Evolutionary conservation across 495 filamentous ascomycete genomes (phyloP).

Genomic region (Penicillium atrosanguineum): DNA sequence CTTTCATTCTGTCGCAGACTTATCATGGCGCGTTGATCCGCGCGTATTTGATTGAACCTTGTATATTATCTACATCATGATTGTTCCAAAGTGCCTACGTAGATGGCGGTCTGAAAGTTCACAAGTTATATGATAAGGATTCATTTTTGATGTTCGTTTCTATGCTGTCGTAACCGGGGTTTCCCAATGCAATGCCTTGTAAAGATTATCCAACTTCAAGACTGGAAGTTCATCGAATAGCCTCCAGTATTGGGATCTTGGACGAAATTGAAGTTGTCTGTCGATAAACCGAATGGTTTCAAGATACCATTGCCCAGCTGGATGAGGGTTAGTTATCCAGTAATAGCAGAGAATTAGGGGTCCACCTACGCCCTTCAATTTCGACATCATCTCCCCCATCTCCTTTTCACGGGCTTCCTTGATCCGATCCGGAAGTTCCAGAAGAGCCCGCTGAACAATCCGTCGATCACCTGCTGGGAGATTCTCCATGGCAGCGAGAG

Average conservation of each 20-base stretch:
- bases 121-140: slow-evolving; percentile 2
- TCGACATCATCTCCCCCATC: slow-evolving; percentile 94
- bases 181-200: not conserved
- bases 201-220: slow-evolving; percentile 13
- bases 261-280: slow-evolving; percentile 88
- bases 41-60: slow-evolving; percentile 6
- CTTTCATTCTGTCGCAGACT: not conserved
- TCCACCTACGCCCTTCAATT: slow-evolving; percentile 75
- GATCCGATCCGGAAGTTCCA: slow-evolving; percentile 60
- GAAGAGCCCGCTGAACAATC: slow-evolving; percentile 63
- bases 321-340: slow-evolving; percentile 3
- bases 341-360: not conserved
- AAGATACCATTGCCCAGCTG: slow-evolving; percentile 86
- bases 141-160: not conserved
- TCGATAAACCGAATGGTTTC: slow-evolving; percentile 89
- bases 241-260: slow-evolving; percentile 87
- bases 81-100: not conserved
- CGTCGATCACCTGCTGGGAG: slow-evolving; percentile 62
- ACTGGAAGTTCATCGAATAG: slow-evolving; percentile 84
- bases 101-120: slow-evolving; percentile 4
- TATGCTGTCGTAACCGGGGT: not conserved
- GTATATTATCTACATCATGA: slow-evolving; percentile 18
- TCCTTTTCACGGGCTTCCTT: slow-evolving; percentile 79
- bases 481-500: slow-evolving; percentile 52
- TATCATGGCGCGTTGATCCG: not conserved